Conservation (phyloP, 345 rosid species). For the Gossypium rotundifolium region DNA sequence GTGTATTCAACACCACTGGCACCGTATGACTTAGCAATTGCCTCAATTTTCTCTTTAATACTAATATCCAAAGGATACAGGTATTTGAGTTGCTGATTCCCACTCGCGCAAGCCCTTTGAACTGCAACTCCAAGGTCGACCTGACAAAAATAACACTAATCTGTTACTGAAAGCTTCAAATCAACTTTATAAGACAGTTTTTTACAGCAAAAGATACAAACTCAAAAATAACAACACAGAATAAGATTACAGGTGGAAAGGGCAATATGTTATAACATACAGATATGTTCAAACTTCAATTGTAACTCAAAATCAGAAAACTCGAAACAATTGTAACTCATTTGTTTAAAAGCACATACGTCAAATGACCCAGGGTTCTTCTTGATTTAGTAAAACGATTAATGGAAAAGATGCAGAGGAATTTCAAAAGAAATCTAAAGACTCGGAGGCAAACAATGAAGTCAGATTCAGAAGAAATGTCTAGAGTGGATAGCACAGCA, state of each 20-base stretch:
- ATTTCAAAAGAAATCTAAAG: not conserved
- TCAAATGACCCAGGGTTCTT: not conserved
- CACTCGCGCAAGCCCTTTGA: conserved; percentile 61
- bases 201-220: not conserved
- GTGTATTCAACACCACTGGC: conserved; percentile 90
- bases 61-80: conserved; percentile 74
- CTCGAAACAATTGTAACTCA: no score
- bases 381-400: not conserved
- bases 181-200: not conserved
- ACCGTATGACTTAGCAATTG: conserved; percentile 90
- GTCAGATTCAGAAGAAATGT: not conserved
- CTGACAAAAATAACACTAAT: conserved; percentile 31
- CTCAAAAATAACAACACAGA: not conserved
- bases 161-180: not conserved
- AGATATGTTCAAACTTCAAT: not conserved
- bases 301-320: no score
- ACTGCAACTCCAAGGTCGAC: conserved; percentile 93
- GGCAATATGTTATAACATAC: not conserved
- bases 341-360: not conserved
- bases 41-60: conserved; percentile 85
- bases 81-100: conserved; percentile 60
- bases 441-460: not conserved
- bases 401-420: not conserved
- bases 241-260: not conserved
- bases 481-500: not conserved